Percentiles rank a stretch among this genome's conserved stretches.
Evolutionary conservation across 352 stramenopile genomes (phyloP).

Genomic region (Globisporangium nunn): DNA sequence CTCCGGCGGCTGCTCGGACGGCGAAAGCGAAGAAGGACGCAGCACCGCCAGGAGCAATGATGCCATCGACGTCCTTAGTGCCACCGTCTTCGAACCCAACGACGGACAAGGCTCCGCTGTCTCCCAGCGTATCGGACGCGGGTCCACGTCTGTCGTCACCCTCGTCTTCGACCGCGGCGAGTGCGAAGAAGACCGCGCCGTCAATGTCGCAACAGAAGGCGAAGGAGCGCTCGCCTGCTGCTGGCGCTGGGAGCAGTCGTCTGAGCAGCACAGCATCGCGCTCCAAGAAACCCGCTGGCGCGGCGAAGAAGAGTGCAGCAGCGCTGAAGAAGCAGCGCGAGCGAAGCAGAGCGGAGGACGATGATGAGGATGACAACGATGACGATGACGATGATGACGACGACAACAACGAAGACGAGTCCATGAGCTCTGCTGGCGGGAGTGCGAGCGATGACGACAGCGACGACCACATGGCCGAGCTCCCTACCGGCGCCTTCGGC

Average conservation of each 20-base stretch:
- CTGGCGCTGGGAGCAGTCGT: neutral
- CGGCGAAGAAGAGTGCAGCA: slow-evolving; percentile 11
- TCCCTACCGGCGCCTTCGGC: slow-evolving; percentile 53
- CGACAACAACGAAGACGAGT: slow-evolving; percentile 26
- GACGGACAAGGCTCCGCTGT: neutral
- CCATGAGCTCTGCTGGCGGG: slow-evolving; percentile 24
- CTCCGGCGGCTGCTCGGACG: neutral
- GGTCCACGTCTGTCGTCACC: too few species aligned
- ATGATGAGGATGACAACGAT: slow-evolving; percentile 25
- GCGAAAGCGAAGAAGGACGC: neutral
- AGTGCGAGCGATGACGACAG: slow-evolving; percentile 52
- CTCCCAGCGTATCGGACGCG: neutral
- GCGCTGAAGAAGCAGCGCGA: slow-evolving; percentile 10
- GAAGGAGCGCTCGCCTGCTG: slow-evolving; percentile 3
- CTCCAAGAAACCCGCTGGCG: slow-evolving; percentile 12
- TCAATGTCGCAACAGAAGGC: neutral
- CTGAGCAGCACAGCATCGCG: neutral
- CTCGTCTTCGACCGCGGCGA: neutral
- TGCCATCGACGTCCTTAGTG: too few species aligned
- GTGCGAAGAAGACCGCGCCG: slow-evolving; percentile 3
- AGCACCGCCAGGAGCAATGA: neutral
- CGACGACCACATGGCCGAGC: slow-evolving; percentile 52
- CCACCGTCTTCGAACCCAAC: neutral
- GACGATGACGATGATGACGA: slow-evolving; percentile 21
- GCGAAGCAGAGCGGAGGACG: slow-evolving; percentile 10